Evolutionary conservation across 352 stramenopile genomes (phyloP), one percentile per base, ranked within the genome.

Genomic region (Phytophthora europaea): DNA sequence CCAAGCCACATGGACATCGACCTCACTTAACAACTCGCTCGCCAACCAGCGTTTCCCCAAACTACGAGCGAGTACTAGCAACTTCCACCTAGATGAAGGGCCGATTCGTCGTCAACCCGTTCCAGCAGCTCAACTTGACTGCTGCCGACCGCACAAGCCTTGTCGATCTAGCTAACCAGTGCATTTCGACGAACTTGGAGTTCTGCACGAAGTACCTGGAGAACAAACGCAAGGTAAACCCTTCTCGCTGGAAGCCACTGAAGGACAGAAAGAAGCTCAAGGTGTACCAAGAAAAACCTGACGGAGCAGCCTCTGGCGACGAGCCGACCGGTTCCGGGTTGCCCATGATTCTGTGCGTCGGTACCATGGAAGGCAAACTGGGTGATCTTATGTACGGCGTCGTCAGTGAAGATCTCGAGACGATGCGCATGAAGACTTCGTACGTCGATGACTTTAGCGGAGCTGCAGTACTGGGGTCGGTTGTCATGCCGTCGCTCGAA

Each of bases 321-420:
- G 31, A 50, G 40, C 45, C 31, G 20, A 56, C 34, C 9, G 55
- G 33, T 10, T 65, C 60, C 3, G 26, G 36, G 6, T 38, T 73
- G 9, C 70, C 65, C 2, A 56, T 47, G 22, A 54, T 77, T 28
- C 58, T 73, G 1, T 65, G 45, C 0, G 65, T 73, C 15, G 70
- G 70, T 53, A 70, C 48, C 16, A 62, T 45, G 40, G 54, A 59
- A 36, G 72, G 72, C 4, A 56, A 53, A 15, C 47, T 79, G 33
- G 66, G 75, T 40, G 72, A 79, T 51, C 36, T 75, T 7, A 79
- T 79, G 72, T 79, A 69, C 56, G 72, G 72, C 45, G 57, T 64
- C 0, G 36, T 72, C 22, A 72, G 55, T 28, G 55, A 65, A 12
- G 70, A 70, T 22, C 23, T 70, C 9, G 67, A 74, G 20, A 56